A percentile compares a stretch with the other conserved stretches of the same genome.
Evolutionary conservation across 352 stramenopile genomes (phyloP).

Genomic region (Pythium plurisporium): DNA sequence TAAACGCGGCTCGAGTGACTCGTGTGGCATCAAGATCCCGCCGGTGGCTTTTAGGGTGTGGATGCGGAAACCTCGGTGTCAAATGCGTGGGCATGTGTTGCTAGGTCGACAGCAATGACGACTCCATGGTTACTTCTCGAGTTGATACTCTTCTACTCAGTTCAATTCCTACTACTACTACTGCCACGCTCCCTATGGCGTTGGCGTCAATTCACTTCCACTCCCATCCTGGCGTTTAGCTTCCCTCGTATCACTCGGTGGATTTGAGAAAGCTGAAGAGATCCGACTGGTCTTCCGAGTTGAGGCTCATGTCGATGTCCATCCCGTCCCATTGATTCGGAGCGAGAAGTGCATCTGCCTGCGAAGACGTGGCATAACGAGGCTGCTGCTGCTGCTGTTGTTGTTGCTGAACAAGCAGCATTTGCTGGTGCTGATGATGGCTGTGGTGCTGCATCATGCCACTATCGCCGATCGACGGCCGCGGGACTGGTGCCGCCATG

Average conservation of each 20-base stretch:
- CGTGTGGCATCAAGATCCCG: too few species aligned
- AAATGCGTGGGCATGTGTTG: too few species aligned
- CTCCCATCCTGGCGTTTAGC: not conserved
- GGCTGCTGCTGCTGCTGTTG: constrained; percentile 8
- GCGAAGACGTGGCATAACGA: constrained; percentile 4
- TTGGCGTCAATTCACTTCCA: not conserved
- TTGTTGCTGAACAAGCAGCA: not conserved
- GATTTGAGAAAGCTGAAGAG: constrained; percentile 27
- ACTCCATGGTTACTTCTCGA: too few species aligned
- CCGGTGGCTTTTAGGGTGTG: too few species aligned
- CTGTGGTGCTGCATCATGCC: constrained; percentile 1
- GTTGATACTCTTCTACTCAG: too few species aligned
- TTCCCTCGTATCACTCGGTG: constrained; percentile 20
- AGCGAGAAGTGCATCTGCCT: constrained; percentile 2
- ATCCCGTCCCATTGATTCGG: constrained; percentile 19
- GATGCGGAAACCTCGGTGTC: too few species aligned
- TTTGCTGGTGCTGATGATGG: constrained; percentile 10
- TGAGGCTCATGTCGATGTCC: constrained; percentile 22
- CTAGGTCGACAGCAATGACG: too few species aligned
- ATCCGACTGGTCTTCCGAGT: constrained; percentile 18
- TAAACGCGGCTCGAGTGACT: too few species aligned
- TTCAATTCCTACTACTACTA: too few species aligned
- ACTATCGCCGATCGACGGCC: constrained; percentile 2
- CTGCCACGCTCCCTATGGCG: constrained; percentile 5
- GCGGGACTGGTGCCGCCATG: not conserved